Conservation (phyloP, 1,284 basidiomycete species). For the Porogramme epimiltina region DNA sequence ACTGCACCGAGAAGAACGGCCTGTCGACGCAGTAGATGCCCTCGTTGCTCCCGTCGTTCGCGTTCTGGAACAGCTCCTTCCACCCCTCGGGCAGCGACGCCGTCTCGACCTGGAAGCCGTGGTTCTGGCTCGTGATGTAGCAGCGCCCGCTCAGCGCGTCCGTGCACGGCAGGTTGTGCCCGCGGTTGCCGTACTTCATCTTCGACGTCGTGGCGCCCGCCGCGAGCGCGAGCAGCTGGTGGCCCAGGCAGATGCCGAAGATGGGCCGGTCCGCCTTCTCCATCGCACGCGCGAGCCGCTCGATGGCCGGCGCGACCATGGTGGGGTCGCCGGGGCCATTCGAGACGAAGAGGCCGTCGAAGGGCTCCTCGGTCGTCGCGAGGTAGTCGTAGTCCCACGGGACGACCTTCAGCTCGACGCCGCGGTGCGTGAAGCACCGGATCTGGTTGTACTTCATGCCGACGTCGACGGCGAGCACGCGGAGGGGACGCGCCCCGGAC, state of each 20-base stretch:
- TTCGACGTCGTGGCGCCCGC: slow-evolving; percentile 94
- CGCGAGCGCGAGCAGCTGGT: slow-evolving; percentile 95
- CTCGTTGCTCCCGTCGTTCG: slow-evolving; percentile 97
- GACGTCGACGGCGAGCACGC: slow-evolving; percentile 92
- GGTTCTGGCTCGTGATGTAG: slow-evolving; percentile 99
- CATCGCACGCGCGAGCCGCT: slow-evolving; percentile 74
- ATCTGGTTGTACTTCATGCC: slow-evolving; percentile 99
- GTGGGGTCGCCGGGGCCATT: slow-evolving; percentile 99
- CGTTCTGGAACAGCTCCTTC: slow-evolving; percentile 95
- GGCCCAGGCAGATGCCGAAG: slow-evolving; percentile 99
- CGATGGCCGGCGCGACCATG: slow-evolving; percentile 77
- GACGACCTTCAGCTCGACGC: slow-evolving; percentile 95
- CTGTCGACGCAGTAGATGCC: slow-evolving; percentile 92
- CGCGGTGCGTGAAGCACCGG: slow-evolving; percentile 92
- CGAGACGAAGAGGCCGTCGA: slow-evolving; percentile 95
- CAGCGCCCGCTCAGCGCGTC: slow-evolving; percentile 93
- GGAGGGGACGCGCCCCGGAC: slow-evolving; percentile 72
- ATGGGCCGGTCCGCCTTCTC: slow-evolving; percentile 80
- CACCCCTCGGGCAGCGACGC: slow-evolving; percentile 81
- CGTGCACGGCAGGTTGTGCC: slow-evolving; percentile 98
- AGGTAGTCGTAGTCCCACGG: slow-evolving; percentile 97
- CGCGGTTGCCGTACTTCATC: slow-evolving; percentile 99
- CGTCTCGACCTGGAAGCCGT: slow-evolving; percentile 95
- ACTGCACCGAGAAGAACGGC: slow-evolving; percentile 99
- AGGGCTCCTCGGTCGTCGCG: slow-evolving; percentile 72